Evolutionary conservation across 257 asterid species (phyloP).

Genomic region (Solanum infundibuliforme): DNA sequence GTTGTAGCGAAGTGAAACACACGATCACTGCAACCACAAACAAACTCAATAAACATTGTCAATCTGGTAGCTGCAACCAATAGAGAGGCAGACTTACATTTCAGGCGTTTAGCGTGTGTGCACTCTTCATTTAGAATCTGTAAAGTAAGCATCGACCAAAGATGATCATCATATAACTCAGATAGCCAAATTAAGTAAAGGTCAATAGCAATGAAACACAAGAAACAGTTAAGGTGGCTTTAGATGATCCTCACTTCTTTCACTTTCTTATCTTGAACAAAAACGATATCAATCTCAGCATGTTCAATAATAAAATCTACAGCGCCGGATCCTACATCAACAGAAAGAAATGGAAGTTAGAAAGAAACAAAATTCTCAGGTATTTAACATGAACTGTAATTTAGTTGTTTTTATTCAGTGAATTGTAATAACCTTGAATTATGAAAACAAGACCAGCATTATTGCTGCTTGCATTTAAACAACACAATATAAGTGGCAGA

Average conservation of each 20-base stretch:
- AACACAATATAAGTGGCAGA: background rate
- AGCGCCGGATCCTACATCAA: conserved; percentile 71
- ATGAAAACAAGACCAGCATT: background rate
- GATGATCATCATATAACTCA: background rate
- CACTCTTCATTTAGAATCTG: conserved; percentile 81
- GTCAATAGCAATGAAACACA: background rate
- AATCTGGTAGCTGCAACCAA: background rate
- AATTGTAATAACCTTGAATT: background rate
- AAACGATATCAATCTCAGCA: conserved; percentile 74
- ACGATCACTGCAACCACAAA: conserved; percentile 52
- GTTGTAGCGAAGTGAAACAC: conserved; percentile 60
- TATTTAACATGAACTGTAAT: background rate
- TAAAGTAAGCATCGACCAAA: conserved; percentile 1
- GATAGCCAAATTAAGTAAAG: background rate
- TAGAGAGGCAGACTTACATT: conserved; percentile 35
- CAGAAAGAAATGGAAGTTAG: background rate
- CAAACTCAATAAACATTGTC: conserved; percentile 1
- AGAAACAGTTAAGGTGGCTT: background rate
- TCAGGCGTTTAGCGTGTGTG: conserved; percentile 56
- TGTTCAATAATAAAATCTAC: conserved; percentile 73
- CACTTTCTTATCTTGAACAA: conserved; percentile 73
- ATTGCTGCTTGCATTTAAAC: background rate
- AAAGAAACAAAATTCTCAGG: background rate
- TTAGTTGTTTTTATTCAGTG: background rate
- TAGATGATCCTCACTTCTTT: conserved; percentile 45